phyloP scores from a whole-genome alignment of 1,284 basidiomycete genomes.

The Leccinum subrobustum region DNA sequence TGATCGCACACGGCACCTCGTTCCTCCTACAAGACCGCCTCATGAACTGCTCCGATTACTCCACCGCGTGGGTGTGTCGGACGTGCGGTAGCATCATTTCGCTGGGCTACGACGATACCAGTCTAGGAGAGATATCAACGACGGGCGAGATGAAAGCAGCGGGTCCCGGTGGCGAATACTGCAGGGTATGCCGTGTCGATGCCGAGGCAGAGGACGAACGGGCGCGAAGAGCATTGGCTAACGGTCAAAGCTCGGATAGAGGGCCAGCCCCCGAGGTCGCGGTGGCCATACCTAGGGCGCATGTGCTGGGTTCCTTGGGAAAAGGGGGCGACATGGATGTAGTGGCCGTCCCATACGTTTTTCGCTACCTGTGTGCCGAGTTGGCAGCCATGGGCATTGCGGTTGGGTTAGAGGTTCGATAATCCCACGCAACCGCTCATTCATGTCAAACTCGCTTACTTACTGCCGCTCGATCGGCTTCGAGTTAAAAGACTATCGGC shows the following conservation, averaged over 20 bases:
- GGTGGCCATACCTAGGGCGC: constrained; percentile 61
- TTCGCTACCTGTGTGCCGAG: constrained; percentile 85
- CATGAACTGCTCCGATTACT: constrained; percentile 99
- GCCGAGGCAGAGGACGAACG: constrained; percentile 62
- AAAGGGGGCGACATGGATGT: constrained; percentile 87
- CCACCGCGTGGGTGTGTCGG: constrained; percentile 97
- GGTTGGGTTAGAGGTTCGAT: constrained; percentile 67
- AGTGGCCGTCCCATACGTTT: constrained; percentile 94
- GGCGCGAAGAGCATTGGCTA: constrained; percentile 53
- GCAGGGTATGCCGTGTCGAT: constrained; percentile 80
- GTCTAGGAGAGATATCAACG: constrained; percentile 61
- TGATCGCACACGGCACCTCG: constrained; percentile 97
- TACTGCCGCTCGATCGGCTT: not conserved
- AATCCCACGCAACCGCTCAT: constrained; percentile 7
- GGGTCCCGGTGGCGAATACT: constrained; percentile 85
- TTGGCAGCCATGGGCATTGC: constrained; percentile 84
- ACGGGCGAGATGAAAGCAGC: constrained; percentile 51
- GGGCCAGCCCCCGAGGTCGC: constrained; percentile 48
- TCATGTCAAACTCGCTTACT: not conserved
- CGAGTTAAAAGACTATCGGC: constrained; percentile 1
- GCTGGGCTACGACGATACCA: constrained; percentile 88
- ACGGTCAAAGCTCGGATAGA: constrained; percentile 43
- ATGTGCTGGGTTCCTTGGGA: constrained; percentile 56
- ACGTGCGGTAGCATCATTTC: constrained; percentile 95
- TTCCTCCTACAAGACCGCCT: constrained; percentile 97